Base-by-base conservation (phyloP, 2,329 filamentous ascomycete genomes). In the Shiraia bambusicola region DNA sequence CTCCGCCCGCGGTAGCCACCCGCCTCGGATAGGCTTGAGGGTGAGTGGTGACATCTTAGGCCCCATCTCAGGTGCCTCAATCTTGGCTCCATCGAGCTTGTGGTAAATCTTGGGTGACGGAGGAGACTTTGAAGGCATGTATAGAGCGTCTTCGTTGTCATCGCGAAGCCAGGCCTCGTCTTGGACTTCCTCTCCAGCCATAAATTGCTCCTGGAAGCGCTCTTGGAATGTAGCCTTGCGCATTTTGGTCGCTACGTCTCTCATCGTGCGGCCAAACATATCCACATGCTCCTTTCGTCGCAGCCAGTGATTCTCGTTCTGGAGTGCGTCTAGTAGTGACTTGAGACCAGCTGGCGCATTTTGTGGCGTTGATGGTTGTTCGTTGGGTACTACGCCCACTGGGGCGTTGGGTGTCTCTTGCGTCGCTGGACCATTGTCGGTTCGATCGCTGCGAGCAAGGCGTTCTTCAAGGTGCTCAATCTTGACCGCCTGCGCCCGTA, bases 291-390 rank as follows among this genome's bases (percentile, higher is more conserved):
- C 56, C 6, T 55, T 56, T 17, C 49, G 50, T 13, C 61, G 59
- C 22, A 65, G 45, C 59, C 59, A 65, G 13, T 54, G 54, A 26
- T 64, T 65, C 19, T 65, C 60, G 14, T 49, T 48, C n/a, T 53
- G 47, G 3, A 64, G 44, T 14, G 61, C 61, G 6, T 54, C 43
- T 13, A 64, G 34, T 22, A 63, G 46, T 0, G 52, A 48, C 30
- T 47, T 46, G 11, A 56, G 25, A 11, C 47, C 43, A 6, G 43
- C 47, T 24, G 58, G 52, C 4, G 52, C 35, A 9, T 12, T 48
- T 28, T 32, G 22, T 7, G 41, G 42, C 9, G 42, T 34, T 5
- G 42, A 37, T n/a, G 47, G 38, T 17, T 48, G 45, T 15, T 55
- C 53, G 24, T 40, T 30, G 32, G 50, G 37, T 6, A 51, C 51